Evolutionary conservation across 768 basidiomycete species (phyloP).

Genomic region (Mycena maculata): DNA sequence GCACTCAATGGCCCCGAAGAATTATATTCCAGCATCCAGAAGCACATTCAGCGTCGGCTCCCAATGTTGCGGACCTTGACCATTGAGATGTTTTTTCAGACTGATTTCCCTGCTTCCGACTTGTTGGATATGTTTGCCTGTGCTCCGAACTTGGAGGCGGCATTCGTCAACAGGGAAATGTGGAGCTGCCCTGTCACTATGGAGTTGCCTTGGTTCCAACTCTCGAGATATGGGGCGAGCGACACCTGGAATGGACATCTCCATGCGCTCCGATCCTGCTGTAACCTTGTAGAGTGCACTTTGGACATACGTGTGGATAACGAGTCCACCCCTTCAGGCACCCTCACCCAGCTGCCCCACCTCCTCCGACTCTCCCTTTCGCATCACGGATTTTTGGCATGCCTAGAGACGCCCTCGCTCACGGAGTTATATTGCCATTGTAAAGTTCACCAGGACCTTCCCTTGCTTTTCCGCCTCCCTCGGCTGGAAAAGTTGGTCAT

Average conservation of each 20-base stretch:
- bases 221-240: neutral
- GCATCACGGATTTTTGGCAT: neutral
- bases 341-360: neutral
- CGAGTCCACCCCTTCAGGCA: neutral
- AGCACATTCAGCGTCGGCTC: neutral
- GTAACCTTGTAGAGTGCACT: constrained; percentile 6
- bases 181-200: neutral
- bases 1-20: neutral
- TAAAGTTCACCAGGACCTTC: neutral
- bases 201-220: neutral
- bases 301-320: neutral
- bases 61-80: neutral
- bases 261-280: neutral
- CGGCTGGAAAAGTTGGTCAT: neutral
- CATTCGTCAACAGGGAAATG: neutral
- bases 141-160: neutral
- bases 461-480: neutral
- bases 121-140: neutral
- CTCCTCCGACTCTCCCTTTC: constrained; percentile 17
- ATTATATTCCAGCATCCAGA: neutral
- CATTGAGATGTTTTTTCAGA: neutral
- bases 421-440: neutral
- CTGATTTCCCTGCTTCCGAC: neutral
- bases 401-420: constrained; percentile 15
- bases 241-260: neutral